Percentiles rank a stretch among this genome's conserved stretches.
Conservation (phyloP, 495 filamentous ascomycete species). For the Parathielavia appendiculata region DNA sequence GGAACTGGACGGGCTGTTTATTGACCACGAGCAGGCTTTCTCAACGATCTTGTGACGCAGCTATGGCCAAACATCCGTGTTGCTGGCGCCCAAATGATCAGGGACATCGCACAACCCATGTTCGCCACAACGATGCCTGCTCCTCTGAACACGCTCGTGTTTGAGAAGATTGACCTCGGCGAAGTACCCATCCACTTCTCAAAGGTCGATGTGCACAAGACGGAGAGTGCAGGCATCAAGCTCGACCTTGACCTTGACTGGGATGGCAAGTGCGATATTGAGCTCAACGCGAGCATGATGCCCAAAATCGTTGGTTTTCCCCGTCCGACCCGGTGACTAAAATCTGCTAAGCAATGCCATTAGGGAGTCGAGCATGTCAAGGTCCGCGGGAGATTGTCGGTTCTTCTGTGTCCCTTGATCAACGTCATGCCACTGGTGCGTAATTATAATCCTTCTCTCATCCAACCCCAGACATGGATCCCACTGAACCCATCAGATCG, state of each 20-base stretch:
- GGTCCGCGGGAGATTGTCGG: slow-evolving; percentile 36
- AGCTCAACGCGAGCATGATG: slow-evolving; percentile 37
- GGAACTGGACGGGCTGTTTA: neutral
- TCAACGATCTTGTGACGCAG: slow-evolving; percentile 42
- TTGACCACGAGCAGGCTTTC: slow-evolving; percentile 26
- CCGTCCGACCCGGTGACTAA: neutral
- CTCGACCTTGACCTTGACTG: slow-evolving; percentile 42
- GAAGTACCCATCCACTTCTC: slow-evolving; percentile 32
- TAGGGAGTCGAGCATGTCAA: slow-evolving; percentile 42
- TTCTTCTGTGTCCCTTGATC: slow-evolving; percentile 38
- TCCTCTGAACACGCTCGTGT: slow-evolving; percentile 34
- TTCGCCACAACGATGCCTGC: slow-evolving; percentile 37
- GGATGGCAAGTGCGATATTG: slow-evolving; percentile 40
- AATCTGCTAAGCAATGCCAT: neutral
- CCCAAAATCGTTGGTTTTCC: slow-evolving; percentile 33
- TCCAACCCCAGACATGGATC: neutral
- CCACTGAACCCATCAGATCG: slow-evolving; percentile 29
- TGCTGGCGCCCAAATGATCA: slow-evolving; percentile 34
- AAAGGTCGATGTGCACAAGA: slow-evolving; percentile 39
- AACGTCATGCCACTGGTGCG: slow-evolving; percentile 39
- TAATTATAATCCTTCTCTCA: neutral
- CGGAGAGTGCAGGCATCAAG: slow-evolving; percentile 36
- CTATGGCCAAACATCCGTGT: slow-evolving; percentile 43
- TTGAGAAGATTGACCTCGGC: slow-evolving; percentile 40
- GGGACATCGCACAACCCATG: slow-evolving; percentile 39